Conservation (phyloP, 257 asterid genomes). For the Salvia miltiorrhiza region DNA sequence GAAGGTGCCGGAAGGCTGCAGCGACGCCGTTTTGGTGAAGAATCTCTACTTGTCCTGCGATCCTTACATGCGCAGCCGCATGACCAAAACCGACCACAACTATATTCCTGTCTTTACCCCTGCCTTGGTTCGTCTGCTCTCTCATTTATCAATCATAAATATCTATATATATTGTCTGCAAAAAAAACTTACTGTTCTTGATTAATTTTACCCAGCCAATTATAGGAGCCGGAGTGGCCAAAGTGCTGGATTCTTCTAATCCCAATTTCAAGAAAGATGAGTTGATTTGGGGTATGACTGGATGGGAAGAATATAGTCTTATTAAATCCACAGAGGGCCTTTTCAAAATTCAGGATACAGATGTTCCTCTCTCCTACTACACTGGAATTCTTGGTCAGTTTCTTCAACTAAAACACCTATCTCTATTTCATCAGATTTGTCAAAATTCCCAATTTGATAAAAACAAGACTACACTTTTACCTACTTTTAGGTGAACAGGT, state of each 20-base stretch:
- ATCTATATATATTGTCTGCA: no score
- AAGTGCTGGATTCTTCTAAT: slow-evolving; percentile 48
- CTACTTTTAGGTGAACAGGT: no score
- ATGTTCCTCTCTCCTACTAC: slow-evolving; percentile 32
- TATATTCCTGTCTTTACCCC: slow-evolving; percentile 22
- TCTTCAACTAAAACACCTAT: no score
- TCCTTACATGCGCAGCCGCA: slow-evolving; percentile 34
- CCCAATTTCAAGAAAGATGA: slow-evolving; percentile 40
- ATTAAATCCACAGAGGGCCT: slow-evolving; percentile 25
- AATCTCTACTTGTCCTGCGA: slow-evolving; percentile 30
- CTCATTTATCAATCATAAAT: neutral
- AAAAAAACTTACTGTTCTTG: no score
- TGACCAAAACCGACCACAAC: slow-evolving; percentile 18
- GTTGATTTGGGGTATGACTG: slow-evolving; percentile 24
- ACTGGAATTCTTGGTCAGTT: slow-evolving; percentile 30
- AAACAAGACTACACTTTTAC: no score
- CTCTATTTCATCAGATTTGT: no score
- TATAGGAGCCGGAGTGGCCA: slow-evolving; percentile 45
- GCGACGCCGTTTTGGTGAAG: slow-evolving; percentile 27
- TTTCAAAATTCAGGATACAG: slow-evolving; percentile 35
- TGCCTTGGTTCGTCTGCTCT: slow-evolving; percentile 3
- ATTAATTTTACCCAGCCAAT: slow-evolving; percentile 28
- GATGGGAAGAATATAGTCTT: slow-evolving; percentile 63
- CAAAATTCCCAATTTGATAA: no score
- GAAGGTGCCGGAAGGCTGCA: slow-evolving; percentile 5